A percentile compares a stretch with the other conserved stretches of the same genome.
Conservation (phyloP, 139 green algal species). For the Asterochloris erici region DNA sequence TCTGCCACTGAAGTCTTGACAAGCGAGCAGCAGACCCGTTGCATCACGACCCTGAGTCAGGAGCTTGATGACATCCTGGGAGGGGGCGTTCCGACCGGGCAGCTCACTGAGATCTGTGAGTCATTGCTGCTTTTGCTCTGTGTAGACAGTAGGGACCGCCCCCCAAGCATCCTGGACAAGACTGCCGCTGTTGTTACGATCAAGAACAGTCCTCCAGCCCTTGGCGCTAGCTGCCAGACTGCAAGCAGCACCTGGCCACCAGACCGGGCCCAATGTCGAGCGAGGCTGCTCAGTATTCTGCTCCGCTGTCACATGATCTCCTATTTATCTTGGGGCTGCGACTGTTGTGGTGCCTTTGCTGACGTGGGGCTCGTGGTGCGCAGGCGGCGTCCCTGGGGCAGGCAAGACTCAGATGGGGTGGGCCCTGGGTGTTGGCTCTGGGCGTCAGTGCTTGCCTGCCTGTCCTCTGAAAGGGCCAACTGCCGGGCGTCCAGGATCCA, state of each 20-base stretch:
- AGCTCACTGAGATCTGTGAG: conserved; percentile 76
- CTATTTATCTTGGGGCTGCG: no score
- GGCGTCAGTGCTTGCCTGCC: background rate
- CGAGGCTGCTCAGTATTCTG: no score
- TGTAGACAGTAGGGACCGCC: no score
- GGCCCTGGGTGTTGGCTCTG: conserved; percentile 10
- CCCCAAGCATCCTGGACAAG: background rate
- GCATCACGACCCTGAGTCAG: conserved; percentile 54
- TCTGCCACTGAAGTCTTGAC: conserved; percentile 28
- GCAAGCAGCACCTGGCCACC: no score
- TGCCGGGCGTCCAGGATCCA: no score
- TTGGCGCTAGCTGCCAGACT: background rate
- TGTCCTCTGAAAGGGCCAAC: background rate
- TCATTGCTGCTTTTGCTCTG: background rate
- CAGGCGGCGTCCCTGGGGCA: conserved; percentile 73
- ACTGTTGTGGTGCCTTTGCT: no score
- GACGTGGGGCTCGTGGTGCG: background rate
- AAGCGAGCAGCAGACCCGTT: conserved; percentile 4
- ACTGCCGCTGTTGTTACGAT: background rate
- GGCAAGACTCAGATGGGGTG: conserved; percentile 87
- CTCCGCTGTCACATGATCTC: no score
- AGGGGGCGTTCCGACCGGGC: conserved; percentile 51
- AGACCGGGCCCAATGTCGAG: no score
- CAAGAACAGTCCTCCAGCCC: background rate
- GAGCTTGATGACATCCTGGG: conserved; percentile 64